phyloP scores from a whole-genome alignment of 1,284 basidiomycete genomes.

The Pascua sp. region DNA sequence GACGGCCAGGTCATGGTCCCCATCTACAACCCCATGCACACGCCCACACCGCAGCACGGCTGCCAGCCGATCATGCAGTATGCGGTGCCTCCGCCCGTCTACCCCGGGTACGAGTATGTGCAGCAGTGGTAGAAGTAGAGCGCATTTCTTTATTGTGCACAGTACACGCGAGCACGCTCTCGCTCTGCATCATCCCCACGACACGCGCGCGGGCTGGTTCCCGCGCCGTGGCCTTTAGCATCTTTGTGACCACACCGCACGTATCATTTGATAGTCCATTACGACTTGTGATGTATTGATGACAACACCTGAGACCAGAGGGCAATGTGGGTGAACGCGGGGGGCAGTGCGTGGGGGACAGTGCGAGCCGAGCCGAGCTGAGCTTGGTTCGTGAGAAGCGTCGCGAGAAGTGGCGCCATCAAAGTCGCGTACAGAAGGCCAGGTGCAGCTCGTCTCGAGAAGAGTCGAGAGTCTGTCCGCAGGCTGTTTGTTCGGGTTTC shows the following conservation, averaged over 20 bases:
- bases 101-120: constrained; percentile 13
- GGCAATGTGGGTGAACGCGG: no score
- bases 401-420: no score
- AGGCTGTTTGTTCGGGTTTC: no score
- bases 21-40: neutral
- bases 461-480: no score
- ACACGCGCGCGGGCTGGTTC: no score
- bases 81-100: neutral
- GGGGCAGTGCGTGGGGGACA: no score
- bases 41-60: neutral
- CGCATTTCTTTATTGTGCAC: neutral
- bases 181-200: neutral
- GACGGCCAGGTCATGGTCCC: constrained; percentile 5
- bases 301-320: neutral
- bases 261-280: constrained; percentile 5
- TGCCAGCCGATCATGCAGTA: neutral
- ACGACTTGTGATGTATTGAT: constrained; percentile 11
- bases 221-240: neutral
- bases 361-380: no score
- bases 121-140: constrained; percentile 11
- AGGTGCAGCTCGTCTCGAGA: no score
- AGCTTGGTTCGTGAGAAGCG: no score
- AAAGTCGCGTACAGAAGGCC: no score
- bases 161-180: constrained; percentile 1
- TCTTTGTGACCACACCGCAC: constrained; percentile 2